Base-by-base conservation (phyloP, 2,329 filamentous ascomycete genomes). In the Botrytis cinerea region DNA sequence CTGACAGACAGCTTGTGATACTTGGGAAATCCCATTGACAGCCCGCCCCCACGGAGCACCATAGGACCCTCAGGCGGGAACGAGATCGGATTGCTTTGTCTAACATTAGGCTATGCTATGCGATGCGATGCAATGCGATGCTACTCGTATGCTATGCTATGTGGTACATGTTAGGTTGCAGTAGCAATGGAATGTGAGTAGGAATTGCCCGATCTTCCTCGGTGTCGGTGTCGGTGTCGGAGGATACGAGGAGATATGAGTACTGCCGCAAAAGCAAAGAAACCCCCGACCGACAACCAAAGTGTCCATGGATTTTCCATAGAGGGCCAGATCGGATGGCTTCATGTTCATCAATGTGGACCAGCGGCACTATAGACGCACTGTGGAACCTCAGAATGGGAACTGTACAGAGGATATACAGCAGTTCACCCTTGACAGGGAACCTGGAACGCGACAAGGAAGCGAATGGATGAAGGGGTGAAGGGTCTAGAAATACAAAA, bases 221-320 rank as follows among this genome's bases (percentile, higher is more conserved):
- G 69, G 54, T 54, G 48, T 54, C 48, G 48, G 48, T 45, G 43
- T 16, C 43, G 43, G 43, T n/a, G 48, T 51, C 57, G 69, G 57
- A 51, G 69, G 69, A 71, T 71, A 63, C 69, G 32, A 71, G 43
- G n/a, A 46, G 20, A 43, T 7, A 45, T 71, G 43, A 59, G 32
- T 32, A 64, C 45, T 71, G 57, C 66, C 51, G 66, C 66, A 69
- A 51, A 51, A 51, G 63, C 25, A 70, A 62, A 48, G 54, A n/a
- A 70, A 62, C 61, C 8, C 40, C 40, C 40, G 68, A 45, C 40
- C 28, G 67, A 32, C 38, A 45, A 70, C 38, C 28, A n/a, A 43
- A 62, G 38, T 9, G 38, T 43, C 38, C 38, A 43, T 43, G 60
- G 38, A 66, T 66, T 64, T 5, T 66, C 40, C 28, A 48, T 5